A percentile compares a stretch with the other conserved stretches of the same genome.
Conservation (phyloP, 1,139 yeast species). For the Hyphopichia fennica region DNA sequence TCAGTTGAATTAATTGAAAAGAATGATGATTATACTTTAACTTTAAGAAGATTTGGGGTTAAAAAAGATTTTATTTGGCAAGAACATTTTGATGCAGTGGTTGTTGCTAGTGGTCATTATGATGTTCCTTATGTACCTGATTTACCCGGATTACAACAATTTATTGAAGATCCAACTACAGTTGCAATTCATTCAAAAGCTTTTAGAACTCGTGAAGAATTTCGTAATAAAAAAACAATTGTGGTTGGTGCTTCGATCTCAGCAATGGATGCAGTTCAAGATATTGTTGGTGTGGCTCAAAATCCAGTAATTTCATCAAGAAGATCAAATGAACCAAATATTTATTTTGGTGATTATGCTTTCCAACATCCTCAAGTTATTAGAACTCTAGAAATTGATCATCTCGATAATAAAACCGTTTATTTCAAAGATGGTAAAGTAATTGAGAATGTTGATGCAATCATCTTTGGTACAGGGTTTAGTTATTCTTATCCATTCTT, state of each 20-base stretch:
- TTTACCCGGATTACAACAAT: slow-evolving; percentile 40
- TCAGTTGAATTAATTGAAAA: slow-evolving; percentile 35
- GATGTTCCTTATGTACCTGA: slow-evolving; percentile 33
- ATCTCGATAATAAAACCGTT: slow-evolving; percentile 21
- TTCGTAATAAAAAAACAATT: slow-evolving; percentile 29
- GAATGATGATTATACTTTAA: slow-evolving; percentile 38
- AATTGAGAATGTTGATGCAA: slow-evolving; percentile 29
- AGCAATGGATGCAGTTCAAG: slow-evolving; percentile 46
- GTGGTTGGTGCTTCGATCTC: slow-evolving; percentile 47
- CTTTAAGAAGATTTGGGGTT: slow-evolving; percentile 27
- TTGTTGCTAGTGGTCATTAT: slow-evolving; percentile 35
- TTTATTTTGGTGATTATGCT: slow-evolving; percentile 44
- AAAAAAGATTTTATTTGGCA: slow-evolving; percentile 22
- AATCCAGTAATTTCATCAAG: slow-evolving; percentile 27
- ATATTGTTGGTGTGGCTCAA: slow-evolving; percentile 33
- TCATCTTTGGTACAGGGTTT: slow-evolving; percentile 48
- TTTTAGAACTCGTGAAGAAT: slow-evolving; percentile 28
- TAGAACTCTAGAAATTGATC: slow-evolving; percentile 29
- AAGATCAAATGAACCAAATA: slow-evolving; percentile 41
- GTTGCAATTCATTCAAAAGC: slow-evolving; percentile 43
- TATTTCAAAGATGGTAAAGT: slow-evolving; percentile 29
- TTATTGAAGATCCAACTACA: slow-evolving; percentile 22
- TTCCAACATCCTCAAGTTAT: slow-evolving; percentile 33
- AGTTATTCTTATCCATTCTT: slow-evolving; percentile 44
- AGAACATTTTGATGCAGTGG: slow-evolving; percentile 26